Base-by-base conservation (phyloP, 108 stramenopile genomes). In the Cyclotella atomus region DNA sequence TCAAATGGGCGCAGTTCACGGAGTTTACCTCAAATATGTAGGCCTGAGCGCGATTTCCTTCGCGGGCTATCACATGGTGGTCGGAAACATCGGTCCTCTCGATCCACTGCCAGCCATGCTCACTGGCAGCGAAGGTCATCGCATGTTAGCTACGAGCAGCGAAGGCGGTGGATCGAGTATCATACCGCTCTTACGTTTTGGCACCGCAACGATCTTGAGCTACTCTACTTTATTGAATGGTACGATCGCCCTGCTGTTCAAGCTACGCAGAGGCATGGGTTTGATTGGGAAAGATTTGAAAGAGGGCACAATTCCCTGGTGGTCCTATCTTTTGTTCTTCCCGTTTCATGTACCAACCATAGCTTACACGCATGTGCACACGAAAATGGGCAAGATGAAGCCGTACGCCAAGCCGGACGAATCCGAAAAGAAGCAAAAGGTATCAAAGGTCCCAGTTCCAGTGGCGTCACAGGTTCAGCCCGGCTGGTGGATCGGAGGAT, bases 1-100 rank as follows among this genome's bases (percentile, higher is more conserved):
- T n/a, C n/a, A n/a, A n/a, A 95, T 95, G 92, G 91, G 91, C 38
- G 89, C 94, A 33, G 94, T 95, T 36, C 91, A 95, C 67, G 94
- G 94, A 60, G 90, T 91, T 0, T 92, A 92, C 64, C 79, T 95
- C 25, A 95, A 95, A 67, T 95, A 95, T 71, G 94, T 95, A 36
- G 94, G 87, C 35, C 77, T 95, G 16, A 88, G 88, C 17, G 91
- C 81, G 28, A 49, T 92, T 19, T 91, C 90, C 17, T 86, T 87
- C 71, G 85, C 81, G 3, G 89, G 94, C 24, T 92, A 88, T 65
- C 75, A 81, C 25, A 64, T 81, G 36, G 56, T 93, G 43, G 56
- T 77, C 30, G 73, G 78, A 23, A 70, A 67, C 41, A 53, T 69
- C 46, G 65, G 79, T 12, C 77, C 77, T 60, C 79, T 77, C 72